phyloP scores from a whole-genome alignment of 208 protist species.

The Tritrichomonas musculus region DNA sequence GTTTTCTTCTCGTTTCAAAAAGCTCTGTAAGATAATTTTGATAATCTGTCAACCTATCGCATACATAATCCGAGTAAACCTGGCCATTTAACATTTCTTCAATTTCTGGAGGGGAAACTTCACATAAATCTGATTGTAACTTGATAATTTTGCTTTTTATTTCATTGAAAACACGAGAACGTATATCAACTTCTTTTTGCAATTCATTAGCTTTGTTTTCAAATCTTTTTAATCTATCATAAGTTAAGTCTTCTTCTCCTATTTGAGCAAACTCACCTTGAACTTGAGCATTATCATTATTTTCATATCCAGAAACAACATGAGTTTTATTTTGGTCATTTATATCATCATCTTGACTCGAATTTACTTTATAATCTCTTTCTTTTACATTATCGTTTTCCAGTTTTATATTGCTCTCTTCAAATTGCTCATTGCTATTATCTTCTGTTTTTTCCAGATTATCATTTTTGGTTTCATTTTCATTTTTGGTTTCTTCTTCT shows the following conservation, averaged over 20 bases:
- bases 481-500: no score
- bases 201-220: not conserved
- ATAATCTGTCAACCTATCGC: not conserved
- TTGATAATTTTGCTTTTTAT: not conserved
- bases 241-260: not conserved
- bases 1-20: no score
- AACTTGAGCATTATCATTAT: no score
- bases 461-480: no score
- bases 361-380: no score
- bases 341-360: no score
- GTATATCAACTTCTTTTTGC: not conserved
- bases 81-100: not conserved
- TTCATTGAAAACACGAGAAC: not conserved
- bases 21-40: not conserved
- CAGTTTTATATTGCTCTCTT: no score
- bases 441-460: no score
- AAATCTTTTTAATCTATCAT: not conserved
- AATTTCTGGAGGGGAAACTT: not conserved
- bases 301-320: no score
- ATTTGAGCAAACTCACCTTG: not conserved
- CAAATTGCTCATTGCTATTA: no score
- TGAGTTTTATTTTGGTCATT: no score
- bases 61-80: not conserved
- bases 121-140: not conserved
- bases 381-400: no score